Evolutionary conservation across 1,284 basidiomycete species (phyloP).

Genomic region (Cystobasidiaceae sp.): DNA sequence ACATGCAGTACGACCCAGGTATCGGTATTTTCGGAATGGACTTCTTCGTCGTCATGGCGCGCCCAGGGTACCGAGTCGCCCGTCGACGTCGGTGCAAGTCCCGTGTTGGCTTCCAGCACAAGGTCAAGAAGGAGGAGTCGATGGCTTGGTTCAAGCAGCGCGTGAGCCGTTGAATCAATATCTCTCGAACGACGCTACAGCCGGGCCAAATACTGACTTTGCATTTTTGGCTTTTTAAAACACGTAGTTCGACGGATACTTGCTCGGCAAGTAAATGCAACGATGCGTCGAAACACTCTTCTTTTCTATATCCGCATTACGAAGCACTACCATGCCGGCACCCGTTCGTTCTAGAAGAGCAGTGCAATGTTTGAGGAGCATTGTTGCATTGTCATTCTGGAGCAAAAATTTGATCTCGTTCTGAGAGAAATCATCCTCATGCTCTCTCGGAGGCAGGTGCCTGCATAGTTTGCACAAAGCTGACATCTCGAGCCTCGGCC

Average conservation of each 20-base stretch:
- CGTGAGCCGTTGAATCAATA: slow-evolving; percentile 17
- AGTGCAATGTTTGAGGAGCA: too few species aligned
- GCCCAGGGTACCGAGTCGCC: slow-evolving; percentile 88
- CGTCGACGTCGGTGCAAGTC: slow-evolving; percentile 85
- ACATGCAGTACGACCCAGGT: slow-evolving; percentile 69
- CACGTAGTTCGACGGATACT: slow-evolving; percentile 33
- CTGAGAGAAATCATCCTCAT: too few species aligned
- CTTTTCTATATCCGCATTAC: too few species aligned
- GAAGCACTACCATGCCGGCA: too few species aligned
- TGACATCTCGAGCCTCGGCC: too few species aligned
- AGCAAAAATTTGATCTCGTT: too few species aligned
- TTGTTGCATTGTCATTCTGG: too few species aligned
- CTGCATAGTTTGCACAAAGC: too few species aligned
- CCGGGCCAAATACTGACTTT: background rate
- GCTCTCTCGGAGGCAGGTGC: too few species aligned
- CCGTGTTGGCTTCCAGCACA: slow-evolving; percentile 80
- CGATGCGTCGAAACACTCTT: background rate
- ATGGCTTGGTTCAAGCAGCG: slow-evolving; percentile 98
- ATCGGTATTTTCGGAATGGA: slow-evolving; percentile 54
- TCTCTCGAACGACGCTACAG: background rate
- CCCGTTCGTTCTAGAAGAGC: too few species aligned
- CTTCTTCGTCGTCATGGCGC: slow-evolving; percentile 87
- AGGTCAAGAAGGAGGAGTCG: slow-evolving; percentile 55
- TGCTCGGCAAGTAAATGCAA: slow-evolving; percentile 11
- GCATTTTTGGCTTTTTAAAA: background rate